Evolutionary conservation across 163 green algal genomes (phyloP).

Genomic region (Volvox carteri): DNA sequence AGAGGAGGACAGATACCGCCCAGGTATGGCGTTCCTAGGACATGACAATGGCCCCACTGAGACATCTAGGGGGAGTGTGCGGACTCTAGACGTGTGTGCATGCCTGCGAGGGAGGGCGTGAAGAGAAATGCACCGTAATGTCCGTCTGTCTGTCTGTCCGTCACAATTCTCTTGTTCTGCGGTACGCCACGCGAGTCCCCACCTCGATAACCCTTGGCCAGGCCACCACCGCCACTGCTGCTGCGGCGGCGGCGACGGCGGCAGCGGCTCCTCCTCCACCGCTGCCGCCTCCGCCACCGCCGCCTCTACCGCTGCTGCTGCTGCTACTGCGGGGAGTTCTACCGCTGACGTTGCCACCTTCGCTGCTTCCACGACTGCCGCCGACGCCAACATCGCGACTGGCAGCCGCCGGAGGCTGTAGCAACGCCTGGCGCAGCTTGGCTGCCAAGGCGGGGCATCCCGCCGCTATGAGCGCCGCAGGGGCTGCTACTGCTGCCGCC

Average conservation of each 20-base stretch:
- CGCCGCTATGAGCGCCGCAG: slow-evolving; percentile 47
- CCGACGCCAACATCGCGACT: background rate
- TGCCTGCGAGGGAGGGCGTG: too few relatives aligned
- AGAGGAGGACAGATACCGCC: background rate
- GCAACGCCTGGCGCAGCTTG: background rate
- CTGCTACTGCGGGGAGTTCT: too few relatives aligned
- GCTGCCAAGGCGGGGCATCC: slow-evolving; percentile 28
- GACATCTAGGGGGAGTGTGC: too few relatives aligned
- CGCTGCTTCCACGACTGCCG: background rate
- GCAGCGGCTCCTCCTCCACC: background rate
- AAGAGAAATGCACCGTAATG: too few relatives aligned
- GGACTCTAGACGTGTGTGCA: too few relatives aligned
- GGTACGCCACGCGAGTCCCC: too few relatives aligned
- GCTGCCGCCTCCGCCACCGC: background rate
- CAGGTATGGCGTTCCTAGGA: too few relatives aligned
- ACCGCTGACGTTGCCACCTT: background rate
- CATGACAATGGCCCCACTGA: too few relatives aligned
- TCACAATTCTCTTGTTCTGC: too few relatives aligned
- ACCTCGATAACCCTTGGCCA: background rate
- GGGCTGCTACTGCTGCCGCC: background rate
- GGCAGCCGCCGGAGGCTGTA: background rate
- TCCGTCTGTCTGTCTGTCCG: too few relatives aligned
- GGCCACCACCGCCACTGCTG: background rate
- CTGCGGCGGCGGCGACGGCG: background rate
- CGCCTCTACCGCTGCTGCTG: background rate